phyloP scores from a whole-genome alignment of 2,329 filamentous ascomycete genomes.

The Zopfia rhizophila region DNA sequence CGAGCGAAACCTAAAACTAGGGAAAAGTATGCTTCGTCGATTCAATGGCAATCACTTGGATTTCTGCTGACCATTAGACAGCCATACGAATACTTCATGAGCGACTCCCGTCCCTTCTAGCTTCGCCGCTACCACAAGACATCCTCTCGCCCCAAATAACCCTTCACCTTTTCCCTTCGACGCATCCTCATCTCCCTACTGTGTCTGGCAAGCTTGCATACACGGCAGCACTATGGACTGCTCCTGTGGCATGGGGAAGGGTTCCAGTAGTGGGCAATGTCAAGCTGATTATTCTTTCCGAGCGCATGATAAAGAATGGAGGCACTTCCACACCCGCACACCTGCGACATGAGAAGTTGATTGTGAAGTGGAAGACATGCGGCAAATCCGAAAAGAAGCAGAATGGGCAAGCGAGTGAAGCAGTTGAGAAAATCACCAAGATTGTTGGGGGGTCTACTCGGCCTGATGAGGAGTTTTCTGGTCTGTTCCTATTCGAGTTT shows the following conservation, averaged over 20 bases:
- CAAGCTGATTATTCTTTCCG: constrained; percentile 84
- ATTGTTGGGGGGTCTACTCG: constrained; percentile 63
- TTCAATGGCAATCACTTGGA: background rate
- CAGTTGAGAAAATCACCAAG: constrained; percentile 64
- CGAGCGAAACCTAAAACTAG: constrained; percentile 70
- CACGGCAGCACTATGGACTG: constrained; percentile 93
- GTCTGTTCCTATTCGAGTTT: constrained; percentile 95
- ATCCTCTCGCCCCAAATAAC: constrained; percentile 71
- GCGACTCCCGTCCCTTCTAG: constrained; percentile 69
- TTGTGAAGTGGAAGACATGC: constrained; percentile 88
- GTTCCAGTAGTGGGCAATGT: constrained; percentile 93
- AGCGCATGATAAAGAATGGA: constrained; percentile 78
- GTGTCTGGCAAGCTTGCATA: constrained; percentile 92
- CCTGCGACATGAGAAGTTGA: constrained; percentile 76
- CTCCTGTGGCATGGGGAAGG: constrained; percentile 93
- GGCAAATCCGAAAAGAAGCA: constrained; percentile 61
- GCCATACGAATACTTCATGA: constrained; percentile 71
- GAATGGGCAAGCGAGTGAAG: constrained; percentile 58
- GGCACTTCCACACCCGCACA: constrained; percentile 52
- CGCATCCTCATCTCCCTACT: constrained; percentile 88
- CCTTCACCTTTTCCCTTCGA: constrained; percentile 74
- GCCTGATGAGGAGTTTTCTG: constrained; percentile 77
- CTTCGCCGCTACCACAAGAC: constrained; percentile 69
- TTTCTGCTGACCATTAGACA: constrained; percentile 38
- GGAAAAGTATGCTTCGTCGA: constrained; percentile 62